Conservation (phyloP, 164 flowering plant genomes). For the Tetracentron sinense region DNA sequence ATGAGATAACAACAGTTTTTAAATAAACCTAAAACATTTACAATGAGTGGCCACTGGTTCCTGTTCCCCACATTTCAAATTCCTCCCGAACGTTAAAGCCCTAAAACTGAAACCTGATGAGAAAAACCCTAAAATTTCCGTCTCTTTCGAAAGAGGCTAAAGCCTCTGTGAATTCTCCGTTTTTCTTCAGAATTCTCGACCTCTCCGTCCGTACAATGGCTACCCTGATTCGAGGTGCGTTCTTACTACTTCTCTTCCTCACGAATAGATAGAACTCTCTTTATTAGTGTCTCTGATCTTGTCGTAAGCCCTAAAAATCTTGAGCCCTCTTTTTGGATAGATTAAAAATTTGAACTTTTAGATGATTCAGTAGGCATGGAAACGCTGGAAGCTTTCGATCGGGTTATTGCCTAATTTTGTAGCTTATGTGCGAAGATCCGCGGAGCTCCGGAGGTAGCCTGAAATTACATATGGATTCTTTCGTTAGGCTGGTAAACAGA, state of each 20-base stretch:
- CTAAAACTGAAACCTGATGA: slow-evolving; percentile 21
- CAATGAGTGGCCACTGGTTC: background rate
- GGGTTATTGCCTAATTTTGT: no score
- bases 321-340: background rate
- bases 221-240: slow-evolving; percentile 25
- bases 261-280: slow-evolving; percentile 92
- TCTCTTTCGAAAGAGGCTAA: background rate
- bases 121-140: slow-evolving; percentile 29
- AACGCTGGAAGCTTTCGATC: no score
- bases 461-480: no score
- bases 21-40: no score
- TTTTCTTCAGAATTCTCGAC: slow-evolving; percentile 4
- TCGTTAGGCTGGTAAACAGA: no score
- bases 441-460: no score
- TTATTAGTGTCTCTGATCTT: slow-evolving; percentile 54
- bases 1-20: no score
- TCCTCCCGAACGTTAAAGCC: background rate
- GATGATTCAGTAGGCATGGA: background rate
- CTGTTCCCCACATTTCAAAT: background rate
- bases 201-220: slow-evolving; percentile 6
- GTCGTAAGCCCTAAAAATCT: slow-evolving; percentile 13
- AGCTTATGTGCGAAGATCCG: no score
- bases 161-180: background rate
- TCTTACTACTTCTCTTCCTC: slow-evolving; percentile 47
- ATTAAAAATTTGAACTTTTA: background rate